Percentiles rank a stretch among this genome's conserved stretches.
Evolutionary conservation across 805 yeast genomes (phyloP).

Genomic region (Yarrowia sp.): DNA sequence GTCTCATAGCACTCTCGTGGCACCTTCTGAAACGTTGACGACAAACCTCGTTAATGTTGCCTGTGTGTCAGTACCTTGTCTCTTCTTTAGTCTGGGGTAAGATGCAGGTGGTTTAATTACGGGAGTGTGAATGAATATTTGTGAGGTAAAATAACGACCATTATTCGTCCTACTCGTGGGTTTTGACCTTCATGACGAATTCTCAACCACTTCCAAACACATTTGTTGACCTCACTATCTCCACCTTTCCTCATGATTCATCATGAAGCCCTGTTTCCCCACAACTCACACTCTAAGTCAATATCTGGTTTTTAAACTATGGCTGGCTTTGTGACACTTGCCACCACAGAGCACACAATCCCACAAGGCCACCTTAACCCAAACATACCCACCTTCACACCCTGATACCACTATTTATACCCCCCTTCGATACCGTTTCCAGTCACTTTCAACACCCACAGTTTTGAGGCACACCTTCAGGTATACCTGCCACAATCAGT

Average conservation of each 20-base stretch:
- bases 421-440: conserved; percentile 20
- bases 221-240: too few relatives aligned
- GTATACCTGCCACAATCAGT: conserved; percentile 8
- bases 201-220: too few relatives aligned
- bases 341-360: too few relatives aligned
- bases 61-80: background rate
- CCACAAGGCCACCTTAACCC: background rate
- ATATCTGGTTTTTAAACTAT: background rate
- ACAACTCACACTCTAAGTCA: background rate
- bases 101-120: too few relatives aligned
- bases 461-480: background rate
- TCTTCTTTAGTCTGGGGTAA: too few relatives aligned
- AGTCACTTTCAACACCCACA: background rate
- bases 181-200: too few relatives aligned
- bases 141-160: too few relatives aligned
- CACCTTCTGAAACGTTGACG: too few relatives aligned
- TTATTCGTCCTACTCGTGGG: too few relatives aligned
- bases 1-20: too few relatives aligned
- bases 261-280: background rate
- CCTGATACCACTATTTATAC: conserved; percentile 22
- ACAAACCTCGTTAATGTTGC: conserved; percentile 6
- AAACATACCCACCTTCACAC: conserved; percentile 6
- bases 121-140: too few relatives aligned
- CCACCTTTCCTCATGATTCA: background rate
- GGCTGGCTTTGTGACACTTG: background rate